These are phyloP conservation scores for Suillus discolor DNA, from an alignment of 768 basidiomycete genomes.

Conservation along the genomic window DNA sequence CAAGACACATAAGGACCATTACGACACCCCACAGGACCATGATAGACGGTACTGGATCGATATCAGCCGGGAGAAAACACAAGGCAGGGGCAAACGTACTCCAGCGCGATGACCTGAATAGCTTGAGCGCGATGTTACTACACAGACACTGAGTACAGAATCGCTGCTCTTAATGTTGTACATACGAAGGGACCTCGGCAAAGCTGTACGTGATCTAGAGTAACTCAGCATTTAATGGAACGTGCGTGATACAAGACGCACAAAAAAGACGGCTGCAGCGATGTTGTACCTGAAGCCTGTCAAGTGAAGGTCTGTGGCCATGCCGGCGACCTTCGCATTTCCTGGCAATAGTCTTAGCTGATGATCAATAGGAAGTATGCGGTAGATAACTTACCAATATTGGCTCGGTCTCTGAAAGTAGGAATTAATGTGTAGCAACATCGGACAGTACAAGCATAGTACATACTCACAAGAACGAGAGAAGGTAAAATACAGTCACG, in stretches of 20 bases:
- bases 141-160: constrained; percentile 6
- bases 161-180: neutral
- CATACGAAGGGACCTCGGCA: constrained; percentile 41
- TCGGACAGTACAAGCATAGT: neutral
- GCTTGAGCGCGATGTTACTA: constrained; percentile 41
- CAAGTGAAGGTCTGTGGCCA: constrained; percentile 40
- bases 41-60: constrained; percentile 38
- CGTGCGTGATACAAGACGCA: constrained; percentile 10
- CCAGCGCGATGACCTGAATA: constrained; percentile 38
- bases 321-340: constrained; percentile 47
- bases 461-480: constrained; percentile 50
- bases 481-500: constrained; percentile 45
- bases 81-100: constrained; percentile 23
- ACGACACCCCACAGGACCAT: constrained; percentile 44
- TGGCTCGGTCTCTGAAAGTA: constrained; percentile 43
- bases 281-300: constrained; percentile 38
- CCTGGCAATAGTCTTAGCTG: constrained; percentile 22
- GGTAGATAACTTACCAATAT: constrained; percentile 38
- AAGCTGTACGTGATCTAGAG: constrained; percentile 38
- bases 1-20: constrained; percentile 41
- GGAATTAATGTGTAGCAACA: neutral
- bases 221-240: constrained; percentile 3
- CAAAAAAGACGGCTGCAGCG: constrained; percentile 43
- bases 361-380: neutral
- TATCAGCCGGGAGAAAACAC: constrained; percentile 14